Conservation (phyloP, 768 basidiomycete species). For the Myochromella boudieri region DNA sequence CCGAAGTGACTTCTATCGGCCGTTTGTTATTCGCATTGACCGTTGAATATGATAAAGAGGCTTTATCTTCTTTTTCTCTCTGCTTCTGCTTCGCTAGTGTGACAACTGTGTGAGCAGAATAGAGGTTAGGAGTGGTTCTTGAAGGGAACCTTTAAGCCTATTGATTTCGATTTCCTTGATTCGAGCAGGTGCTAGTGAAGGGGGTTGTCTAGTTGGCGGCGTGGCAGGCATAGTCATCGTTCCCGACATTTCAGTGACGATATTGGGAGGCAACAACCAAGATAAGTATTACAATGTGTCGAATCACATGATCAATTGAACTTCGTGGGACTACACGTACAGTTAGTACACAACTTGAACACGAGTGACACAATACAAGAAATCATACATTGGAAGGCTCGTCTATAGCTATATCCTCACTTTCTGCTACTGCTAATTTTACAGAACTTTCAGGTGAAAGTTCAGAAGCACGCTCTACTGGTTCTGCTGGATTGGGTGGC, state of each 20-base stretch:
- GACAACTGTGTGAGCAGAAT: background rate
- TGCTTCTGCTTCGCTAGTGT: constrained; percentile 71
- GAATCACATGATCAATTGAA: background rate
- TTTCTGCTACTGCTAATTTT: constrained; percentile 4
- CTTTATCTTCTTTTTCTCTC: constrained; percentile 59
- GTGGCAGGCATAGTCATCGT: constrained; percentile 32
- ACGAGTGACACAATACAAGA: no score
- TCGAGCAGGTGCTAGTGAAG: constrained; percentile 61
- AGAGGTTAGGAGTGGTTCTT: background rate
- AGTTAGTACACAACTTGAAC: constrained; percentile 5
- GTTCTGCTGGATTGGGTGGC: constrained; percentile 18
- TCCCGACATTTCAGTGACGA: constrained; percentile 22
- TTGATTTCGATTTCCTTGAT: constrained; percentile 75
- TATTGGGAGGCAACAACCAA: background rate
- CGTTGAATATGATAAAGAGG: constrained; percentile 42
- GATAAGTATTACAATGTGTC: background rate
- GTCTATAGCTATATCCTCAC: constrained; percentile 23
- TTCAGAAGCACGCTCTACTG: background rate
- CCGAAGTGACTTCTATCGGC: constrained; percentile 56
- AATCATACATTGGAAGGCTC: constrained; percentile 12
- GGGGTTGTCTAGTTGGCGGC: constrained; percentile 32
- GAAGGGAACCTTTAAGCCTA: constrained; percentile 63
- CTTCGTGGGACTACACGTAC: background rate
- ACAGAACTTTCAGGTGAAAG: no score
- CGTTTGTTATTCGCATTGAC: constrained; percentile 76